Evolutionary conservation across 441 rosid species (phyloP).

Genomic region (Adansonia rubrostipa): DNA sequence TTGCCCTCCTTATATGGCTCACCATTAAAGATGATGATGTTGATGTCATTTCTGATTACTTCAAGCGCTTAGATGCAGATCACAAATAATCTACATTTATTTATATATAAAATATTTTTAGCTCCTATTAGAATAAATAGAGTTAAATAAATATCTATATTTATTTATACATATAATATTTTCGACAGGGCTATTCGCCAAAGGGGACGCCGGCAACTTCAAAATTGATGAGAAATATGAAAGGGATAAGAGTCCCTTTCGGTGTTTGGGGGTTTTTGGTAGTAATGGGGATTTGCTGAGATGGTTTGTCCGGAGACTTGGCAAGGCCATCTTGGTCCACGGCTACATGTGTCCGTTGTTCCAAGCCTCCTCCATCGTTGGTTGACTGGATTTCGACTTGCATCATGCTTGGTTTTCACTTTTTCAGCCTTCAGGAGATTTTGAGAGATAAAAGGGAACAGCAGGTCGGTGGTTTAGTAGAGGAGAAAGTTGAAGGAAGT

Average conservation of each 20-base stretch:
- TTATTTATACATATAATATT: no score
- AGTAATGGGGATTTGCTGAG: neutral
- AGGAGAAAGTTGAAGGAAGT: no score
- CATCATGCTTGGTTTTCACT: neutral
- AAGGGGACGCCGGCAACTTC: conserved; percentile 89
- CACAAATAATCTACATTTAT: no score
- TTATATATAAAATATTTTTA: no score
- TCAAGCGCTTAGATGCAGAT: neutral
- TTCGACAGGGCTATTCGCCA: conserved; percentile 60
- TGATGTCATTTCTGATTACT: neutral
- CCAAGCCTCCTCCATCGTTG: neutral
- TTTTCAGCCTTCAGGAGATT: no score
- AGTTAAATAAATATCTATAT: no score
- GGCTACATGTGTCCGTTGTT: neutral
- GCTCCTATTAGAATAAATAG: no score
- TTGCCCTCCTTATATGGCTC: neutral
- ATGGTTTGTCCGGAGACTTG: no score
- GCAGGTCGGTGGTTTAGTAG: no score
- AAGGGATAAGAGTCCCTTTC: conserved; percentile 64
- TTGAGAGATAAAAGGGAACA: no score
- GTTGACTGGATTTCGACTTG: neutral
- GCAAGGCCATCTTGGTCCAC: neutral
- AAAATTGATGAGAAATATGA: conserved; percentile 76
- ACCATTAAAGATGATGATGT: neutral
- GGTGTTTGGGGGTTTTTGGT: conserved; percentile 16